Evolutionary conservation across 805 yeast genomes (phyloP).

Genomic region (Aciculoconidium aculeatum): DNA sequence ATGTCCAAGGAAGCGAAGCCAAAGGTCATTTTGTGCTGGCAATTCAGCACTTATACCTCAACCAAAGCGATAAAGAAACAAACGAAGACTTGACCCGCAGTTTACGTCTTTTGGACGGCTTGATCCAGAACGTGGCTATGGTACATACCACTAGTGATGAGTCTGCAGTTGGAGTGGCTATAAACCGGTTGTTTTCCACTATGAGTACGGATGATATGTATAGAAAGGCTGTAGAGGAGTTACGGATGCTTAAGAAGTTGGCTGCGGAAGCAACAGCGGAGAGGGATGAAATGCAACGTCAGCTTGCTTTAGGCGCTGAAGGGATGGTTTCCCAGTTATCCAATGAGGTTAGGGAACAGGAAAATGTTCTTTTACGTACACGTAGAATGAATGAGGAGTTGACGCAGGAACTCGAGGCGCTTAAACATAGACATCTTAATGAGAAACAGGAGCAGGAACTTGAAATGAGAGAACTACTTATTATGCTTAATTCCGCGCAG

Average conservation of each 20-base stretch:
- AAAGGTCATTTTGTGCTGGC: conserved; percentile 56
- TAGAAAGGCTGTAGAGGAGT: conserved; percentile 47
- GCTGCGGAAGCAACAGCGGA: conserved; percentile 25
- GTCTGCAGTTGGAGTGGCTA: conserved; percentile 62
- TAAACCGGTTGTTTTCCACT: conserved; percentile 64
- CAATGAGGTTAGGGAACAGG: conserved; percentile 59
- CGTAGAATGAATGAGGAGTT: conserved; percentile 59
- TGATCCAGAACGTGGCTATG: conserved; percentile 55
- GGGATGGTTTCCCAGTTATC: conserved; percentile 59
- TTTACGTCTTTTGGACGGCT: conserved; percentile 57
- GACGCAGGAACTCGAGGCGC: conserved; percentile 54
- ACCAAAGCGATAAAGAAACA: conserved; percentile 46
- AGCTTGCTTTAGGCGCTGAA: conserved; percentile 70
- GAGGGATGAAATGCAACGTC: conserved; percentile 56
- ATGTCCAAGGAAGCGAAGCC: conserved; percentile 52
- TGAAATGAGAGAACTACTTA: conserved; percentile 68
- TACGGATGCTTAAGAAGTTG: conserved; percentile 14
- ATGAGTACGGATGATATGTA: conserved; percentile 86
- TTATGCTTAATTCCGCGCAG: conserved; percentile 45
- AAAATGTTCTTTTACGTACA: conserved; percentile 49
- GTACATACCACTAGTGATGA: conserved; percentile 45
- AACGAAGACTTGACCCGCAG: conserved; percentile 45
- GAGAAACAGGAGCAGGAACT: conserved; percentile 74
- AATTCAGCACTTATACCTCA: conserved; percentile 59
- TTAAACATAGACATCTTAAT: conserved; percentile 50